Evolutionary conservation across 495 filamentous ascomycete genomes (phyloP), one percentile per base, ranked within the genome.

Genomic region (Lepidopterella palustris): DNA sequence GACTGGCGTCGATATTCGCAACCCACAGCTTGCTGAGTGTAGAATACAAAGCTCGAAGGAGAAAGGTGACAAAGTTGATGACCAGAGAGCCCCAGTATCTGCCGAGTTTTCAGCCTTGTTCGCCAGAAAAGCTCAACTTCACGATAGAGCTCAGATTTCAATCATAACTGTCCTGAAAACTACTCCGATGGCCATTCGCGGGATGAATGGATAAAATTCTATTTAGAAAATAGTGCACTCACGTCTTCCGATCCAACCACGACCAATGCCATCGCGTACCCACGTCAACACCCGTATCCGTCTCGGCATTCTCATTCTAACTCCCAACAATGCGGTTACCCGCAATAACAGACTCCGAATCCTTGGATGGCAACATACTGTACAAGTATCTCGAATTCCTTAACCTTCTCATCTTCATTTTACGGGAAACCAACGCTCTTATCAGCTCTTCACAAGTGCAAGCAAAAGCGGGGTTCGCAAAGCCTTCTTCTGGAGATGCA

Each of bases 21-120:
- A 91, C 78, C 87, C 85, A 90, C 24, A 89, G 76, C 69, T 90
- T 91, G 58, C 78, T 79, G 1, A 90, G 78, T 0, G 87, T 90
- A 10, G 69, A 71, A 70, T 90, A 89, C 0, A 91, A 71, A 0
- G 87, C 86, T 0, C 84, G 87, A 0, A 89, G 78, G 24, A 83
- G 63, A 66, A 89, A 89, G 5, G 84, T 78, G 40, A 69, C 74
- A 24, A 84, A 24, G 65, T 90, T 89, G 74, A 87, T 84, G 10
- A 82, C 49, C 2, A 88, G 68, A 3, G 84, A 78, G 5, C 84
- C 83, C 8, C 60, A 57, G 65, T 84, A 90, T 27, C 75, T 69
- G n/a, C n/a, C n/a, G n/a, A n/a, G n/a, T n/a, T n/a, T n/a, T n/a
- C n/a, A n/a, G n/a, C n/a, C n/a, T n/a, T n/a, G n/a, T n/a, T n/a